Evolutionary conservation across 2,329 filamentous ascomycete genomes (phyloP).

Genomic region (Epicoccum sorghinum): DNA sequence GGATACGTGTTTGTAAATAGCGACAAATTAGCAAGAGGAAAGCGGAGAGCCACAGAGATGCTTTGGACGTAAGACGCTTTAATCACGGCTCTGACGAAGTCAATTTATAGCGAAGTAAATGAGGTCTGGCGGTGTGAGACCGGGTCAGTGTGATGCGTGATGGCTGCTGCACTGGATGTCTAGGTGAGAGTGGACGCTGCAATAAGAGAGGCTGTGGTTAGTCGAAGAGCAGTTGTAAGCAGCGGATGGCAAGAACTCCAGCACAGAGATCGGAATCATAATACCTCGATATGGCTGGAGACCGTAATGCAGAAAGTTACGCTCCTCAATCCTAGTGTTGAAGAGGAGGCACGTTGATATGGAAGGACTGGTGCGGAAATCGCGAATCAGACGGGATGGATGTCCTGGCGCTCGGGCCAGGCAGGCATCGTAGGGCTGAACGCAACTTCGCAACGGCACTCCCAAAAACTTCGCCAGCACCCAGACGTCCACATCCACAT

Average conservation of each 20-base stretch:
- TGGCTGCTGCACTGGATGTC: slow-evolving; percentile 1
- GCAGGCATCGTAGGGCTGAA: slow-evolving; percentile 10
- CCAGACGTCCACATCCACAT: slow-evolving; percentile 29
- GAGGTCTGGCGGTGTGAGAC: slow-evolving; percentile 2
- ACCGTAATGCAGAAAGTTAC: not conserved
- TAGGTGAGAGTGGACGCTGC: slow-evolving; percentile 24
- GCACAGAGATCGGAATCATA: no score
- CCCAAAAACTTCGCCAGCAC: slow-evolving; percentile 34
- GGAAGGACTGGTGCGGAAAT: slow-evolving; percentile 6
- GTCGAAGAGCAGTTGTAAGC: slow-evolving; percentile 7
- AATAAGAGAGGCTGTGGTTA: slow-evolving; percentile 16
- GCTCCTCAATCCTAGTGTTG: no score
- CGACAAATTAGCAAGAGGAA: no score
- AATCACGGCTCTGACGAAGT: not conserved
- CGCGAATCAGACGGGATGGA: slow-evolving; percentile 9
- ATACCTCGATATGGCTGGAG: no score
- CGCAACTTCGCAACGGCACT: slow-evolving; percentile 13
- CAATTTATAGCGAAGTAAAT: slow-evolving; percentile 17
- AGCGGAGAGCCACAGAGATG: not conserved
- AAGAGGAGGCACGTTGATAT: no score
- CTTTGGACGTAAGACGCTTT: not conserved
- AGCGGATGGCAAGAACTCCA: not conserved
- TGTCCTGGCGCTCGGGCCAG: not conserved
- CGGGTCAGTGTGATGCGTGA: slow-evolving; percentile 4
- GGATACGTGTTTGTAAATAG: no score